Conservation (phyloP, 2,329 filamentous ascomycete species). For the Drechslerella coelobrocha region DNA sequence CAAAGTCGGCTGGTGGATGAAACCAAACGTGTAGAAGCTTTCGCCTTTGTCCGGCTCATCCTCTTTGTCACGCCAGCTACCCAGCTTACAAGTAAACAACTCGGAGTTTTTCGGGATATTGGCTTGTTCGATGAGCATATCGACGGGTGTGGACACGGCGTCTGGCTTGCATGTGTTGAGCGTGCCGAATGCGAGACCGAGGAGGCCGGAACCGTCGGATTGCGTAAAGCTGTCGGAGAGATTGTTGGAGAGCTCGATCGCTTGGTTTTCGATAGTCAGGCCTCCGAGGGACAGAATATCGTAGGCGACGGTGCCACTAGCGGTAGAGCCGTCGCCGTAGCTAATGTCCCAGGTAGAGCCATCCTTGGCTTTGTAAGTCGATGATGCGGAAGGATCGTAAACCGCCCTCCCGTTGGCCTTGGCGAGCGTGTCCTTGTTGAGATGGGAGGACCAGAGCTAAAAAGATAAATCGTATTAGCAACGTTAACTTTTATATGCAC, state of each 20-base stretch:
- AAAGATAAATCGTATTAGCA: constrained; percentile 40
- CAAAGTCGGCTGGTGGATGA: constrained; percentile 70
- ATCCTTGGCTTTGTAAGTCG: constrained; percentile 64
- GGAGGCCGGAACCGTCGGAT: constrained; percentile 68
- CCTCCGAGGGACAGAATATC: constrained; percentile 70
- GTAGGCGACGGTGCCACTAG: constrained; percentile 70
- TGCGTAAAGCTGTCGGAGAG: constrained; percentile 67
- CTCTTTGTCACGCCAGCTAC: constrained; percentile 64
- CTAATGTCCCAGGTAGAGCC: constrained; percentile 69
- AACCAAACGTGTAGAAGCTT: constrained; percentile 76
- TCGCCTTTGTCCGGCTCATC: constrained; percentile 57
- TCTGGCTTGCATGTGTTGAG: constrained; percentile 70
- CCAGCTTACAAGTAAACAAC: constrained; percentile 71
- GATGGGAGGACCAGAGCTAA: constrained; percentile 66
- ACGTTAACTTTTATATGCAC: neutral
- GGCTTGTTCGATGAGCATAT: constrained; percentile 70
- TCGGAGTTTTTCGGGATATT: constrained; percentile 64
- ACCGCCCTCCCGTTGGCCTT: constrained; percentile 61
- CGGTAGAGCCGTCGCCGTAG: constrained; percentile 73
- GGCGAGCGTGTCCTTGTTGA: constrained; percentile 58
- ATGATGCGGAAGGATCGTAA: constrained; percentile 69
- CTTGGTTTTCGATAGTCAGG: constrained; percentile 67
- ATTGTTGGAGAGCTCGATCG: constrained; percentile 69
- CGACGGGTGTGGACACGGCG: constrained; percentile 68
- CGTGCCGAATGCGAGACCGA: constrained; percentile 70